A percentile compares a stretch with the other conserved stretches of the same genome.
Evolutionary conservation across 2,329 filamentous ascomycete species (phyloP).

Genomic region (Capronia coronata): DNA sequence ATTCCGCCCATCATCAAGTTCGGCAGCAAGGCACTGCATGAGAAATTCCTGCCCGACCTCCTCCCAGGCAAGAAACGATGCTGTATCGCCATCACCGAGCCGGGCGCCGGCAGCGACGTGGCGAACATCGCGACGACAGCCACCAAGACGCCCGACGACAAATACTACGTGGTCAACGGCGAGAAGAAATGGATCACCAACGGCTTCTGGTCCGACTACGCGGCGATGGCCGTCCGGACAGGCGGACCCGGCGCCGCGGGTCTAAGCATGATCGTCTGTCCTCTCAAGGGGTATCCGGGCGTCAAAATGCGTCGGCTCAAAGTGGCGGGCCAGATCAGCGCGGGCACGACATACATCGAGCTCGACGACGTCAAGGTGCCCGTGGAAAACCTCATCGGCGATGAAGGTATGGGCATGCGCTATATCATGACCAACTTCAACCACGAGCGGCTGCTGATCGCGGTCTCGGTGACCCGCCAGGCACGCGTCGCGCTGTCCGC

Average conservation of each 20-base stretch:
- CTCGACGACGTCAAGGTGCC: slow-evolving; percentile 69
- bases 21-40: slow-evolving; percentile 55
- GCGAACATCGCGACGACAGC: slow-evolving; percentile 66
- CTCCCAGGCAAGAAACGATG: slow-evolving; percentile 59
- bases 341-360: slow-evolving; percentile 69
- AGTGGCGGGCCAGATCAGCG: slow-evolving; percentile 57
- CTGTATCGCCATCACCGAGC: slow-evolving; percentile 75
- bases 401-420: slow-evolving; percentile 64
- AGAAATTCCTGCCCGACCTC: slow-evolving; percentile 61
- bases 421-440: slow-evolving; percentile 77
- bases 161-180: slow-evolving; percentile 59
- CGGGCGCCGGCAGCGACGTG: slow-evolving; percentile 66
- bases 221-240: slow-evolving; percentile 66
- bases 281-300: slow-evolving; percentile 59
- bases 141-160: slow-evolving; percentile 55
- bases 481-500: slow-evolving; percentile 54
- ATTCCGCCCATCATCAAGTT: slow-evolving; percentile 66
- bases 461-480: slow-evolving; percentile 57
- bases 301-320: slow-evolving; percentile 63
- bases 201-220: slow-evolving; percentile 62
- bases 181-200: slow-evolving; percentile 76
- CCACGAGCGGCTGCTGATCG: slow-evolving; percentile 64
- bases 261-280: slow-evolving; percentile 62
- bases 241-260: slow-evolving; percentile 58
- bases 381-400: slow-evolving; percentile 61